Evolutionary conservation across 2,329 filamentous ascomycete genomes (phyloP).

Genomic region (Sporothrix pallida): DNA sequence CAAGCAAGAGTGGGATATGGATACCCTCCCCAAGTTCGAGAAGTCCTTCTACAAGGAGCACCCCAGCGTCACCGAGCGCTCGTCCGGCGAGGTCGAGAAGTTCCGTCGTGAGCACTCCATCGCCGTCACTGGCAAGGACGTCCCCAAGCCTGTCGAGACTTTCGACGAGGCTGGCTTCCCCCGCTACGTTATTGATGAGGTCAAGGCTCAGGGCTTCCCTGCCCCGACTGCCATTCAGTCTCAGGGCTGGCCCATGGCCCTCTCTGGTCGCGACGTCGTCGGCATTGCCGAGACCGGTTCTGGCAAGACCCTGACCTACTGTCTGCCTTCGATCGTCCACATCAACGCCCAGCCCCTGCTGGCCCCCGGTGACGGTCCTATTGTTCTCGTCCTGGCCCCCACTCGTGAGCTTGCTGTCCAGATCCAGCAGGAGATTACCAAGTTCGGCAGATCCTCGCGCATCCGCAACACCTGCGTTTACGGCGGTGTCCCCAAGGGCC

Average conservation of each 20-base stretch:
- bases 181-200: slow-evolving; percentile 95
- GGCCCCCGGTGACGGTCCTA: slow-evolving; percentile 92
- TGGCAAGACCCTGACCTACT: slow-evolving; percentile 98
- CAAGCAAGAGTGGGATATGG: slow-evolving; percentile 85
- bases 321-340: slow-evolving; percentile 96
- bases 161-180: slow-evolving; percentile 99
- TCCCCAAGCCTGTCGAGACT: slow-evolving; percentile 92
- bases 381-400: slow-evolving; percentile 92
- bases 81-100: slow-evolving; percentile 78
- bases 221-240: slow-evolving; percentile 96
- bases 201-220: slow-evolving; percentile 96
- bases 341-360: slow-evolving; percentile 99
- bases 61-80: slow-evolving; percentile 74
- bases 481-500: slow-evolving; percentile 96
- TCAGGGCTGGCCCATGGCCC: slow-evolving; percentile 98
- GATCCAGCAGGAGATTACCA: slow-evolving; percentile 98
- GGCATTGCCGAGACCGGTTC: slow-evolving; percentile 99
- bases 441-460: slow-evolving; percentile 96
- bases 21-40: slow-evolving; percentile 89
- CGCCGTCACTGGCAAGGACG: slow-evolving; percentile 75
- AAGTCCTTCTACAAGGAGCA: slow-evolving; percentile 99
- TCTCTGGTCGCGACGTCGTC: slow-evolving; percentile 96
- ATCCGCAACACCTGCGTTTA: slow-evolving; percentile 99
- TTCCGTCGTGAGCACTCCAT: slow-evolving; percentile 89
- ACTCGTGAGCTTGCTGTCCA: slow-evolving; percentile 98